phyloP scores from a whole-genome alignment of 768 basidiomycete genomes.

The Russula emetica region DNA sequence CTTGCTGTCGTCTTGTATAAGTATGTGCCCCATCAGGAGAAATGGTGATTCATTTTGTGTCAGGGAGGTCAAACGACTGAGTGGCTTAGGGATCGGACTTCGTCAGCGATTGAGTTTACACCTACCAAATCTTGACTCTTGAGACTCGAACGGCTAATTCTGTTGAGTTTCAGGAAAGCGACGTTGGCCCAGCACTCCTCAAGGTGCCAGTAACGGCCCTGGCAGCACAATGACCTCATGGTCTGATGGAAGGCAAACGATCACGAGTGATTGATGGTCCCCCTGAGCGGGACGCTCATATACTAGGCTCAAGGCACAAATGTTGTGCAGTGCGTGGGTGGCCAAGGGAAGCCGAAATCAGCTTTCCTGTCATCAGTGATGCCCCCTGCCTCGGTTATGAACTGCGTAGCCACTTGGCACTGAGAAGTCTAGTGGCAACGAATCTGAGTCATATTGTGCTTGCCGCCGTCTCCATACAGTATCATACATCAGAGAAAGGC shows the following conservation, averaged over 20 bases:
- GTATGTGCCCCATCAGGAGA: too few relatives aligned
- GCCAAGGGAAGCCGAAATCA: not conserved
- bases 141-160: not conserved
- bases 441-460: too few relatives aligned
- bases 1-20: not conserved
- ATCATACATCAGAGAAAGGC: too few relatives aligned
- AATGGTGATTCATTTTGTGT: not conserved
- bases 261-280: not conserved
- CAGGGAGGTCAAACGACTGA: not conserved
- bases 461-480: too few relatives aligned
- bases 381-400: too few relatives aligned
- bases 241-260: not conserved
- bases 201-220: not conserved
- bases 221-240: not conserved
- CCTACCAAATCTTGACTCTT: not conserved
- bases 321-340: not conserved
- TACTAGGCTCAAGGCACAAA: not conserved
- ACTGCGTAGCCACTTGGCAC: too few relatives aligned
- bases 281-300: not conserved
- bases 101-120: not conserved
- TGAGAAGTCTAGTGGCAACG: too few relatives aligned
- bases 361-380: too few relatives aligned
- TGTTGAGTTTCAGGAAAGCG: not conserved
- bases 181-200: not conserved
- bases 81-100: not conserved